Percentiles rank a stretch among this genome's conserved stretches.
Evolutionary conservation across 371 early-diverging fungal genomes (phyloP).

Genomic region (Syncephalastrum monosporum): DNA sequence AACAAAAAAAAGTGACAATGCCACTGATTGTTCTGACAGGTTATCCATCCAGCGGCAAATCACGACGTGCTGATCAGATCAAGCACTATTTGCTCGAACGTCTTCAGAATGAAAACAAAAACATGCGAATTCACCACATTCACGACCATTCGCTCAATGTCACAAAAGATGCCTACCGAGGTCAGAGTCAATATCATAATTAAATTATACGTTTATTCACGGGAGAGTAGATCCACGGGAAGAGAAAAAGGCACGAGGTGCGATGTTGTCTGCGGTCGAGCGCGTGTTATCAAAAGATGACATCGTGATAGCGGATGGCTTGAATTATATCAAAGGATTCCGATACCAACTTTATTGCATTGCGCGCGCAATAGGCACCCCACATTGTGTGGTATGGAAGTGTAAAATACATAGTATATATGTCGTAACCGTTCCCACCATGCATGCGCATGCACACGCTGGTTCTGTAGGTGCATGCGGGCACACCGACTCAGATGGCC

Average conservation of each 20-base stretch:
- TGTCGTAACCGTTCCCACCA: neutral
- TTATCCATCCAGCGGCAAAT: conserved; percentile 89
- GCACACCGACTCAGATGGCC: conserved; percentile 61
- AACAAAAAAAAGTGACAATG: conserved; percentile 52
- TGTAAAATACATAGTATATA: too few species aligned
- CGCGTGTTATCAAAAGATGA: conserved; percentile 75
- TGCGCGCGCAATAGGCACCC: conserved; percentile 84
- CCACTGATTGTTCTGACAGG: conserved; percentile 90
- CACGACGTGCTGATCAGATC: conserved; percentile 77
- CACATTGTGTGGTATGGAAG: conserved; percentile 77
- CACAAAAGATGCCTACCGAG: conserved; percentile 60
- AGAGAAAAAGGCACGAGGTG: conserved; percentile 93
- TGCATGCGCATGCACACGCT: too few species aligned
- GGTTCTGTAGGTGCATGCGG: conserved; percentile 63
- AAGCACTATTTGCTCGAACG: conserved; percentile 59
- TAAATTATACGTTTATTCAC: neutral
- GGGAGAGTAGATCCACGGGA: conserved; percentile 49
- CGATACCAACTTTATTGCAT: conserved; percentile 96
- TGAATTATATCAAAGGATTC: conserved; percentile 98
- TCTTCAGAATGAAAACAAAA: conserved; percentile 45
- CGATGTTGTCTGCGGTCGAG: conserved; percentile 89
- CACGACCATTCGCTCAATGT: conserved; percentile 79
- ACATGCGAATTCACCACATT: conserved; percentile 64
- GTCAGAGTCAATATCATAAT: conserved; percentile 20
- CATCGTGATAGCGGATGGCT: conserved; percentile 88